Conservation (phyloP, 73 alveolate species). For the Diophrys appendiculata region DNA sequence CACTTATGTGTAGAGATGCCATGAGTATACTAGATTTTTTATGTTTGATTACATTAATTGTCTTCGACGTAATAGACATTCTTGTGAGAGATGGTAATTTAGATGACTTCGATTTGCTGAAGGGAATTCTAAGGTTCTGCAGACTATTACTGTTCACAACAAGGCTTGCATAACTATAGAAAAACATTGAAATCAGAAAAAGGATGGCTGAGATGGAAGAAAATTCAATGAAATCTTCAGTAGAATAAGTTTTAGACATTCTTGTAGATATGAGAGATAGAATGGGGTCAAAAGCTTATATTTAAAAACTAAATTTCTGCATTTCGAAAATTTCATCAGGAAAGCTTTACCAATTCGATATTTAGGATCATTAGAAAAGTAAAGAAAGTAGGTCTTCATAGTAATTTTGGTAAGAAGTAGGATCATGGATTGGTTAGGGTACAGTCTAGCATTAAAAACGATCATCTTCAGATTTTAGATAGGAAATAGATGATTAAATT, state of each 20-base stretch:
- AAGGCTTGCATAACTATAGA: too few relatives aligned
- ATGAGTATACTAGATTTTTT: too few relatives aligned
- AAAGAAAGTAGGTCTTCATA: background rate
- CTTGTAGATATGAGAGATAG: background rate
- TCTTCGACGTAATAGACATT: too few relatives aligned
- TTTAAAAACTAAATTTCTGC: constrained; percentile 2
- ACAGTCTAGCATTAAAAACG: background rate
- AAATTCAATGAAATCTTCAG: background rate
- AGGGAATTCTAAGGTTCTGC: too few relatives aligned
- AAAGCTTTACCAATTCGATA: background rate
- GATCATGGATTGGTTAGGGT: background rate
- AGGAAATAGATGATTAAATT: background rate
- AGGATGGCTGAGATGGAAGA: too few relatives aligned
- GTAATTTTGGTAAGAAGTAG: background rate
- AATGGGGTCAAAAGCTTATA: background rate
- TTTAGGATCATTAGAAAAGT: background rate
- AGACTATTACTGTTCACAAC: too few relatives aligned
- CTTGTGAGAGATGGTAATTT: too few relatives aligned
- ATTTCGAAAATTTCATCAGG: background rate
- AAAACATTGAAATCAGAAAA: too few relatives aligned
- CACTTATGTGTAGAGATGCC: too few relatives aligned
- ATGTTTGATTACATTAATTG: too few relatives aligned
- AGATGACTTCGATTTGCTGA: too few relatives aligned
- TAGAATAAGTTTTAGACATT: background rate
- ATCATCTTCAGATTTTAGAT: background rate